Evolutionary conservation across 2,329 filamentous ascomycete genomes (phyloP), one percentile per base, ranked within the genome.

Genomic region (Ophiocordyceps robertsii): DNA sequence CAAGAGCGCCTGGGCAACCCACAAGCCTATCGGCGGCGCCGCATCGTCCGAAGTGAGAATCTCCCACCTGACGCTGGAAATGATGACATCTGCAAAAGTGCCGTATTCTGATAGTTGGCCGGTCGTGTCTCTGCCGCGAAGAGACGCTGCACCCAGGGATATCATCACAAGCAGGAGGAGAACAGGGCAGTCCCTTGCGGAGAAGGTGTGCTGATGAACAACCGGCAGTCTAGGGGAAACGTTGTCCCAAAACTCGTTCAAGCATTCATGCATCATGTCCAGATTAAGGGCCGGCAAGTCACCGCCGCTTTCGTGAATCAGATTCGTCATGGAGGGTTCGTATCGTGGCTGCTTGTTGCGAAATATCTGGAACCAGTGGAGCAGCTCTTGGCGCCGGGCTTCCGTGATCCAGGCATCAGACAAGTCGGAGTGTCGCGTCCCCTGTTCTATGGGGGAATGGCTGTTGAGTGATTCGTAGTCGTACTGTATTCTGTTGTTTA

Each of bases 171-270:
- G 69, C 27, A 95, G 65, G 3, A 95, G 70, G 31, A 88, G 69
- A 47, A 86, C 78, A 1, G 83, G 81, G 39, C 84, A 89, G n/a
- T 78, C 77, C 51, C 86, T 82, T 7, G 83, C 75, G 4, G 80
- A 82, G 58, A 95, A 95, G 0, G 87, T 94, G 2, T 87, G 84
- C 53, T 86, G 83, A 56, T 95, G 88, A 33, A 95, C 69, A 45
- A 95, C 89, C 10, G 89, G 89, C 42, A 95, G 66, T 48, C 93
- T 85, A 8, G 84, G 80, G 47, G 90, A 87, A 43, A 93, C 84
- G 53, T 85, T 77, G 41, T 82, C 76, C 88, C 88, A 95, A 60
- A 86, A 95, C 37, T 85, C 85, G n/a, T 77, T 74, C 47, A 90
- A 75, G 54, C 89, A 94, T 13, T 82, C 82, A 53, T 86, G 80